Base-by-base conservation (phyloP, 1,284 basidiomycete species). In the Spongispora temasekensis region DNA sequence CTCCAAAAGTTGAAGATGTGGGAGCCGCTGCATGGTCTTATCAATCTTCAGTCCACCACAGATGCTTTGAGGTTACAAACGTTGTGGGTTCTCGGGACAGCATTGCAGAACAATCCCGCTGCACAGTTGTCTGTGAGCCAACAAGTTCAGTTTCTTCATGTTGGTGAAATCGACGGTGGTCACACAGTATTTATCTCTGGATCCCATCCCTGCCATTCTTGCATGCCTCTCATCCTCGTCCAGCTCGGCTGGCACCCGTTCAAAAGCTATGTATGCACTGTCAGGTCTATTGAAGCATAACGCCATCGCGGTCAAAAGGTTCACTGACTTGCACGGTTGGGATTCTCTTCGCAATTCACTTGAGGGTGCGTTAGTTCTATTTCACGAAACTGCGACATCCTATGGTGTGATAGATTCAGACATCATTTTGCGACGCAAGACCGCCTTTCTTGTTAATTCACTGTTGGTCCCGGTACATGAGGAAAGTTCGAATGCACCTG, bases 51-150 rank as follows among this genome's bases (percentile, higher is more conserved):
- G 6, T 71, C 77, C 0, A 82, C 86, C 1, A 79, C 89, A 6
- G 81, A 86, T 28, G 79, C 80, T 12, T 84, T 98, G 34, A 88
- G 88, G 65, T 79, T 84, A 54, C 89, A 93, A 60, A 87, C 89
- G 0, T 80, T 95, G 13, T 98, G 97, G 97, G 90, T 98, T 9
- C 82, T 93, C 21, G 97, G 97, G 5, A 98, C 97, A 0, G 95
- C 97, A 0, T 77, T 97, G 2, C 96, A 98, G 75, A 98, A 99
- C 75, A 99, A 98, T 68, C 91, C 94, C 5, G 84, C 90, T 57
- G 95, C 95, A 0, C 97, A 98, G 71, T 83, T 86, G 54, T 86
- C 90, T 2, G 93, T 97, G 70, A 68, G 90, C 83, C 10, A 12
- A 37, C 7, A 35, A 12, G 35, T 34, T 8, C n/a, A 27, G 4